Evolutionary conservation across 106 monocot species (phyloP).

Genomic region (Hemerocallis citrina): DNA sequence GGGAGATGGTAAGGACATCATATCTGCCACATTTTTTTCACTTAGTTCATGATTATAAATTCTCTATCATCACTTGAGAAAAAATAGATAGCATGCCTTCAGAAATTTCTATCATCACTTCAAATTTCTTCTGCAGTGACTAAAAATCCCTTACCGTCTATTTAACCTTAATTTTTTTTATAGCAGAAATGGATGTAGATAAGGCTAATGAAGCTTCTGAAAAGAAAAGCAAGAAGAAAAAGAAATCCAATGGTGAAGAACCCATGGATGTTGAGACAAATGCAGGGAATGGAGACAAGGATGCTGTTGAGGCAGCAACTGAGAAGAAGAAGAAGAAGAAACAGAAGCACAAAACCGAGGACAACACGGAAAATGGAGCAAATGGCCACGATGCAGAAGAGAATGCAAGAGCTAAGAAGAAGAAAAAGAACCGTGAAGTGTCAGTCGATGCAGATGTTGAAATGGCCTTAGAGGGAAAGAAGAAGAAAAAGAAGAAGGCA

Average conservation of each 20-base stretch:
- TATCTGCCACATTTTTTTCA: not conserved
- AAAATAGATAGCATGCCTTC: not conserved
- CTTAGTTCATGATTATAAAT: no score
- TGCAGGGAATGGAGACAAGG: constrained; percentile 35
- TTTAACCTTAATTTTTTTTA: not conserved
- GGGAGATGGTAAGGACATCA: constrained; percentile 23
- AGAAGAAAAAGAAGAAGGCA: constrained; percentile 48
- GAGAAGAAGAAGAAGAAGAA: constrained; percentile 82
- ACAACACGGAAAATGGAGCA: not conserved
- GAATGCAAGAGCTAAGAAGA: constrained; percentile 39
- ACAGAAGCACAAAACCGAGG: constrained; percentile 1
- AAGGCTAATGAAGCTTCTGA: constrained; percentile 18
- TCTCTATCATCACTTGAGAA: not conserved
- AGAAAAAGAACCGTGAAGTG: constrained; percentile 39
- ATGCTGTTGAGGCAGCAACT: constrained; percentile 33
- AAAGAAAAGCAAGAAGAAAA: constrained; percentile 81
- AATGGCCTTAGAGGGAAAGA: constrained; percentile 39
- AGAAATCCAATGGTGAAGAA: constrained; percentile 45
- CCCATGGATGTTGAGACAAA: constrained; percentile 16
- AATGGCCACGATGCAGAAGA: constrained; percentile 25
- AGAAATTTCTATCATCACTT: not conserved
- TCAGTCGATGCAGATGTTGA: constrained; percentile 18
- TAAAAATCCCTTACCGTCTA: no score
- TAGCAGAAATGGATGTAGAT: constrained; percentile 9
- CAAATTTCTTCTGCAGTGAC: not conserved